These are phyloP conservation scores for Metschnikowia henanensis DNA, from an alignment of 805 yeast genomes.

Conservation along the genomic window DNA sequence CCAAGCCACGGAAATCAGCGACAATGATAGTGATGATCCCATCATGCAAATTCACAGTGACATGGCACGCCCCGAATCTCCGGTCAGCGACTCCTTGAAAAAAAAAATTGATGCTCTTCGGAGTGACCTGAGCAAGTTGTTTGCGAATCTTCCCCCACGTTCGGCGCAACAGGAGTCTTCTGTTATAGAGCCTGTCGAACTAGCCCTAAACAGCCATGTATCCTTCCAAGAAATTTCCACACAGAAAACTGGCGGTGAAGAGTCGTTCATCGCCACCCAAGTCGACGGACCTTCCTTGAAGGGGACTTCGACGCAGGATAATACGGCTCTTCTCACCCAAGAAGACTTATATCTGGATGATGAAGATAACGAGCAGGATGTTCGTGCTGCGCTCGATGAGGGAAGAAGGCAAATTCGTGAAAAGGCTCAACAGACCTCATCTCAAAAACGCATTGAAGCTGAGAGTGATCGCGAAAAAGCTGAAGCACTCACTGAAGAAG, in stretches of 20 bases:
- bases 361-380: constrained; percentile 30
- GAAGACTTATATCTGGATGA: constrained; percentile 18
- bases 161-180: constrained; percentile 8
- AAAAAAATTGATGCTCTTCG: constrained; percentile 2
- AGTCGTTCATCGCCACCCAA: constrained; percentile 19
- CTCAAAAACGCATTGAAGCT: constrained; percentile 15
- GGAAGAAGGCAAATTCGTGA: constrained; percentile 25
- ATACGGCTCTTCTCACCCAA: constrained; percentile 8
- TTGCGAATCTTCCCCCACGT: constrained; percentile 32
- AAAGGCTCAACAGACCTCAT: not conserved
- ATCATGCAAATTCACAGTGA: constrained; percentile 20
- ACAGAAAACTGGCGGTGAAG: constrained; percentile 18
- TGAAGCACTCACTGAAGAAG: constrained; percentile 25
- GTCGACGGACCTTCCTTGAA: constrained; percentile 8
- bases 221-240: constrained; percentile 24
- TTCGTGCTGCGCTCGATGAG: constrained; percentile 23
- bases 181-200: constrained; percentile 1
- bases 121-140: constrained; percentile 17
- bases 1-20: constrained; percentile 1
- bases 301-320: constrained; percentile 10
- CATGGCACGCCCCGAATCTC: constrained; percentile 11
- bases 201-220: constrained; percentile 14
- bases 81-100: constrained; percentile 5
- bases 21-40: constrained; percentile 14
- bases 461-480: constrained; percentile 22